phyloP scores from a whole-genome alignment of 768 basidiomycete genomes.

The Sistotremastrum niveocremeum region DNA sequence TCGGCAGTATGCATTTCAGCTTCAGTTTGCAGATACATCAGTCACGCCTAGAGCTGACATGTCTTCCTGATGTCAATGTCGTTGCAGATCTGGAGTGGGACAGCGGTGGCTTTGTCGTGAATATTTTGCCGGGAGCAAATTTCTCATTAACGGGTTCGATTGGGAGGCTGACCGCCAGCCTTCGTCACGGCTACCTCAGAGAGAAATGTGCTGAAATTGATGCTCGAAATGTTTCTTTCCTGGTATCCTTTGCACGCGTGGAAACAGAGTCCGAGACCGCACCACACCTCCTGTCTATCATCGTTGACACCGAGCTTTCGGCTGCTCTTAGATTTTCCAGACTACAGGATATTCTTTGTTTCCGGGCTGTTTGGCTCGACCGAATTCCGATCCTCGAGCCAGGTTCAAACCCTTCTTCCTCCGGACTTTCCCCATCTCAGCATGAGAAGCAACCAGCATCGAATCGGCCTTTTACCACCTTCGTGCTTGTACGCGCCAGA shows the following conservation, averaged over 20 bases:
- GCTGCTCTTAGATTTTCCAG: slow-evolving; percentile 73
- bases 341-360: slow-evolving; percentile 83
- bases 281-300: slow-evolving; percentile 50
- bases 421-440: background rate
- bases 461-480: slow-evolving; percentile 40
- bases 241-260: slow-evolving; percentile 50
- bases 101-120: slow-evolving; percentile 81
- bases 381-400: slow-evolving; percentile 63
- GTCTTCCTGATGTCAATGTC: slow-evolving; percentile 88
- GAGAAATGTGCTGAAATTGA: slow-evolving; percentile 72
- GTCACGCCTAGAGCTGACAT: slow-evolving; percentile 76
- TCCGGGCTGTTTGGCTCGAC: slow-evolving; percentile 92
- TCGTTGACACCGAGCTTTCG: slow-evolving; percentile 75
- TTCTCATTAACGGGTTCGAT: slow-evolving; percentile 68
- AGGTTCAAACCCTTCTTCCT: slow-evolving; percentile 12
- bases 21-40: slow-evolving; percentile 87
- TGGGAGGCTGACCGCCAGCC: slow-evolving; percentile 64
- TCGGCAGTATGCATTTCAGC: slow-evolving; percentile 53
- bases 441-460: background rate
- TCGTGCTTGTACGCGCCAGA: slow-evolving; percentile 57
- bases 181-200: slow-evolving; percentile 77
- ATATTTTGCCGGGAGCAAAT: slow-evolving; percentile 59
- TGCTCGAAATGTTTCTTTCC: slow-evolving; percentile 72
- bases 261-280: slow-evolving; percentile 22
- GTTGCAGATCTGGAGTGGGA: slow-evolving; percentile 83